A percentile compares a stretch with the other conserved stretches of the same genome.
Evolutionary conservation across 345 rosid species (phyloP).

Genomic region (Gossypium herbaceum): DNA sequence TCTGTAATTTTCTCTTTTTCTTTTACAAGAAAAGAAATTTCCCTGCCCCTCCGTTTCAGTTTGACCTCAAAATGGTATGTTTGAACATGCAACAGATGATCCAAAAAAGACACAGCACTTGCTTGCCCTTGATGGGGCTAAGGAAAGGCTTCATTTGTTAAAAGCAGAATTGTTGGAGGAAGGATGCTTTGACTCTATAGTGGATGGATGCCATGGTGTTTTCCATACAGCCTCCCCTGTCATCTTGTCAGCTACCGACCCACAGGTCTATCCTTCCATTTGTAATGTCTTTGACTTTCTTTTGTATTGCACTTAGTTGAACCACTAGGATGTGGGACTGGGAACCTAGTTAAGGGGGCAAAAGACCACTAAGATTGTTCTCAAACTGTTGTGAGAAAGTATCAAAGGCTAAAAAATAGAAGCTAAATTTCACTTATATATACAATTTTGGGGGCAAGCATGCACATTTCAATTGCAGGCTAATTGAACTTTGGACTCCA

Average conservation of each 20-base stretch:
- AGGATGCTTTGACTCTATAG: conserved; percentile 30
- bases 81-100: conserved; percentile 22
- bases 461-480: not conserved
- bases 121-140: conserved; percentile 34
- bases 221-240: conserved; percentile 37
- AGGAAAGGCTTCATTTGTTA: conserved; percentile 33
- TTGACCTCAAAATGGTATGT: not conserved
- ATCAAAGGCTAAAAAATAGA: not conserved
- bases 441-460: not conserved
- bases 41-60: not conserved
- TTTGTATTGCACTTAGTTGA: not conserved
- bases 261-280: conserved; percentile 3
- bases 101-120: conserved; percentile 29
- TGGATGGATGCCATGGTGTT: conserved; percentile 36
- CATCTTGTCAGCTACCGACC: not conserved
- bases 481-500: not conserved
- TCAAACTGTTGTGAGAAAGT: not conserved
- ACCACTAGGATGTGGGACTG: not conserved
- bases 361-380: not conserved
- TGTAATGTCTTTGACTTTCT: not conserved
- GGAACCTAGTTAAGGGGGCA: not conserved
- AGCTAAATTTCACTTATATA: not conserved
- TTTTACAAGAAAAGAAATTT: not conserved
- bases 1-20: not conserved
- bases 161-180: conserved; percentile 29